Evolutionary conservation across 2,329 filamentous ascomycete genomes (phyloP).

Genomic region (Aspergillus sp.): DNA sequence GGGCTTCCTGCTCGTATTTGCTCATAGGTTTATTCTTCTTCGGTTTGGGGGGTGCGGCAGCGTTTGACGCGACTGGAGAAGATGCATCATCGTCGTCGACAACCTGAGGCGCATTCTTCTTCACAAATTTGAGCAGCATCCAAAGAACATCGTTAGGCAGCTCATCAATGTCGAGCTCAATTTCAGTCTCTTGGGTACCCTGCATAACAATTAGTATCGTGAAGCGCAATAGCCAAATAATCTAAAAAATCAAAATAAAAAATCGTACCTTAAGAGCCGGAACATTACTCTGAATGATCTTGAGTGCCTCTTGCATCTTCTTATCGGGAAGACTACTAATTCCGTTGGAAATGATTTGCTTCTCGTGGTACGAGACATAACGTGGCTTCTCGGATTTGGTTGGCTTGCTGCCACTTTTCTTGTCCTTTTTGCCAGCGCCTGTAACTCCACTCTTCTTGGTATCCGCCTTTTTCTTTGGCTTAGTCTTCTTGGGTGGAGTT

Average conservation of each 20-base stretch:
- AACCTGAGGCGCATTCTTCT: conserved; percentile 46
- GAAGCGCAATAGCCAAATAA: not conserved
- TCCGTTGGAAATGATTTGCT: conserved; percentile 84
- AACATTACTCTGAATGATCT: conserved; percentile 84
- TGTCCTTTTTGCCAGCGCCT: conserved; percentile 59
- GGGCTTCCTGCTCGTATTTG: conserved; percentile 51
- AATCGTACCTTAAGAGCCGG: conserved; percentile 63
- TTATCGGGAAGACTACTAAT: conserved; percentile 76
- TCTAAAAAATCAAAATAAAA: conserved; percentile 14
- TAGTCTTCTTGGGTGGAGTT: conserved; percentile 51
- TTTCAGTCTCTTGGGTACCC: conserved; percentile 48
- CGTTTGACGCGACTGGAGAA: conserved; percentile 30
- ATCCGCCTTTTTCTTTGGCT: conserved; percentile 30
- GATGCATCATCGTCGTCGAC: conserved; percentile 43
- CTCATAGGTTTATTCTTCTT: conserved; percentile 56
- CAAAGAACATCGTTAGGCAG: conserved; percentile 48
- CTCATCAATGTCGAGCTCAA: conserved; percentile 51
- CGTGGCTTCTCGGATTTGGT: conserved; percentile 55
- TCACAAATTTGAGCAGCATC: conserved; percentile 48
- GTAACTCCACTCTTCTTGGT: conserved; percentile 37
- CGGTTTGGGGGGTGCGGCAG: conserved; percentile 41
- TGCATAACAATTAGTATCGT: conserved; percentile 12
- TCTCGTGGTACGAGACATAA: conserved; percentile 74
- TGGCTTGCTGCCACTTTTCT: conserved; percentile 39
- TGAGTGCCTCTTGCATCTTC: conserved; percentile 77